phyloP scores from a whole-genome alignment of 2,329 filamentous ascomycete genomes.

The Xylariaceae sp. region DNA sequence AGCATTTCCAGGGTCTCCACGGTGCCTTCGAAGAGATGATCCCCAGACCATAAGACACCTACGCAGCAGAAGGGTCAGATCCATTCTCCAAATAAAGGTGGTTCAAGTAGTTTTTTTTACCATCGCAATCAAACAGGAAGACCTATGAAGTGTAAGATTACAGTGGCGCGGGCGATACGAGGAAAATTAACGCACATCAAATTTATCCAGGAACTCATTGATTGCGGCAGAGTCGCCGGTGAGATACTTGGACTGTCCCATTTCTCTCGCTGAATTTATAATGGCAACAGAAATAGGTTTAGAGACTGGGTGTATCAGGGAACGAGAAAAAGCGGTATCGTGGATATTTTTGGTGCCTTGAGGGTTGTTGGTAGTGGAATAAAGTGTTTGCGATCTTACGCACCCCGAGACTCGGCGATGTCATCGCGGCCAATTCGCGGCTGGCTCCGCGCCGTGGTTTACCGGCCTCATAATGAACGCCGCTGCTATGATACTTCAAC shows the following conservation, averaged over 20 bases:
- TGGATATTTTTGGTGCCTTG: background rate
- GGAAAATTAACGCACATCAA: conserved; percentile 75
- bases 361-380: conserved; percentile 11
- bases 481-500: background rate
- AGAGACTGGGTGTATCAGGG: no score
- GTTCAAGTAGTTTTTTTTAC: conserved; percentile 57
- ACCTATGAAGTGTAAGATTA: conserved; percentile 58
- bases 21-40: conserved; percentile 84
- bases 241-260: conserved; percentile 66
- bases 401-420: background rate
- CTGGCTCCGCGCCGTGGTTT: background rate
- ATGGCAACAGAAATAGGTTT: background rate
- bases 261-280: conserved; percentile 24
- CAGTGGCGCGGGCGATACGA: conserved; percentile 22
- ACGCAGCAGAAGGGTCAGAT: conserved; percentile 2
- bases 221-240: conserved; percentile 81
- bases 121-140: conserved; percentile 97
- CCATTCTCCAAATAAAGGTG: background rate
- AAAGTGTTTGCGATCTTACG: conserved; percentile 6
- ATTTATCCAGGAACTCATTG: conserved; percentile 83
- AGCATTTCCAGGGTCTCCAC: conserved; percentile 86
- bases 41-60: conserved; percentile 95
- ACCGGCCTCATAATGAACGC: background rate
- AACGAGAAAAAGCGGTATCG: background rate
- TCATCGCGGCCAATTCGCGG: conserved; percentile 1